phyloP scores from a whole-genome alignment of 163 green algal species.

The Scenedesmus sp. region DNA sequence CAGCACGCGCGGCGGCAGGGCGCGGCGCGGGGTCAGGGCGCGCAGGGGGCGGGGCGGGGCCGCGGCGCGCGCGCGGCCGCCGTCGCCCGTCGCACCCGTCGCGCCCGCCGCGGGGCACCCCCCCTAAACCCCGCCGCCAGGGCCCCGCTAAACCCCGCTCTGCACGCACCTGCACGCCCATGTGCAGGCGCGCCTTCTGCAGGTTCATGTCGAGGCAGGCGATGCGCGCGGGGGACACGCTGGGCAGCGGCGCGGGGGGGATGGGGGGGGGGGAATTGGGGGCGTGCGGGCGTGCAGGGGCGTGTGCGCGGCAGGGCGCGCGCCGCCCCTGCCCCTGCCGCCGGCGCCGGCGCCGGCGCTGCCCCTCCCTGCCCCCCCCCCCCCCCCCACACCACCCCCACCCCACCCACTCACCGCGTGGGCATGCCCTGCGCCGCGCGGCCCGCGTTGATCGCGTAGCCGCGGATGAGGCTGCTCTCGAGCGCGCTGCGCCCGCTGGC shows the following conservation, averaged over 20 bases:
- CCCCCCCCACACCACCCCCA: no score
- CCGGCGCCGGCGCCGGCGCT: no score
- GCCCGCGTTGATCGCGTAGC: conserved; percentile 95
- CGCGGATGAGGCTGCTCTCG: conserved; percentile 91
- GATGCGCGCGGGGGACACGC: conserved; percentile 84
- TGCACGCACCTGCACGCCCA: conserved; percentile 94
- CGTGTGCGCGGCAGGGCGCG: neutral
- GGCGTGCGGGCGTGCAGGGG: neutral
- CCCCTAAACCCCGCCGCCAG: no score
- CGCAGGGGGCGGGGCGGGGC: neutral
- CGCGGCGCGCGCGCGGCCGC: no score
- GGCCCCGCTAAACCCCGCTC: no score
- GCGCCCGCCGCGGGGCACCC: no score
- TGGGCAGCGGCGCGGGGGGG: conserved; percentile 69
- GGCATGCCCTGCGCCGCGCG: conserved; percentile 77
- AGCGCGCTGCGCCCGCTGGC: conserved; percentile 91
- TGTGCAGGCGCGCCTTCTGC: conserved; percentile 96
- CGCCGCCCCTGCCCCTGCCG: no score
- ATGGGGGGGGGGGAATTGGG: neutral
- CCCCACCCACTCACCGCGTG: conserved; percentile 30
- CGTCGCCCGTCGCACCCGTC: no score
- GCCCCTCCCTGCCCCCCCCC: no score
- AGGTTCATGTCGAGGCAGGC: conserved; percentile 99
- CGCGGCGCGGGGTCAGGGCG: neutral
- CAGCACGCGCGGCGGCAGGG: neutral